Conservation (phyloP, 75 land plant genomes). For the Pinus albicaulis region DNA sequence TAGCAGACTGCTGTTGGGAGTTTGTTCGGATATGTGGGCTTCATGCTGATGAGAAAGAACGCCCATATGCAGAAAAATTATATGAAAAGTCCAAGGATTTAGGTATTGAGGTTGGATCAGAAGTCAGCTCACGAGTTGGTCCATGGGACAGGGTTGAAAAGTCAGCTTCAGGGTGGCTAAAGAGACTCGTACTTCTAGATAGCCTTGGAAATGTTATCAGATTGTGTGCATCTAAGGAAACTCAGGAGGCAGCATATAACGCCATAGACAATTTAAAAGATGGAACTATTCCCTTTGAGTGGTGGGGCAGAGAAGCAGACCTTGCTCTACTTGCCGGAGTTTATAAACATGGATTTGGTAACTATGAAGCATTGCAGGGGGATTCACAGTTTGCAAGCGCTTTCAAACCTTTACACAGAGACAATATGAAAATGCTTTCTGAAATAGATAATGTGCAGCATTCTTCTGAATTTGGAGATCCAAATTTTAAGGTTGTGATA, state of each 20-base stretch:
- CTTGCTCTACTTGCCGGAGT: constrained; percentile 38
- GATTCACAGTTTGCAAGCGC: constrained; percentile 35
- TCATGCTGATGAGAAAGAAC: constrained; percentile 26
- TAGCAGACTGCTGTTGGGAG: constrained; percentile 43
- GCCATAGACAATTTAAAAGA: constrained; percentile 34
- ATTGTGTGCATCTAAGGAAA: constrained; percentile 35
- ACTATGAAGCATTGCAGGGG: constrained; percentile 26
- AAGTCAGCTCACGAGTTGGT: constrained; percentile 31
- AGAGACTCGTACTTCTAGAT: constrained; percentile 32
- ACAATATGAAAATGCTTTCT: not conserved
- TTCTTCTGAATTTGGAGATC: not conserved
- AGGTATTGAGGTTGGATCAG: constrained; percentile 40
- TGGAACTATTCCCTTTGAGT: constrained; percentile 28
- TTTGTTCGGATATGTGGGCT: constrained; percentile 32
- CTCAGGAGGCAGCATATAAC: constrained; percentile 33
- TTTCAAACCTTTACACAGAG: constrained; percentile 18
- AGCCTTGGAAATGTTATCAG: constrained; percentile 33
- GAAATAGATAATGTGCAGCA: not conserved
- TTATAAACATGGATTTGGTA: constrained; percentile 44
- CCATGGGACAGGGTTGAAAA: constrained; percentile 32
- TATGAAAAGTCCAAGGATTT: constrained; percentile 28
- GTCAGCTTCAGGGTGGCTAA: constrained; percentile 35
- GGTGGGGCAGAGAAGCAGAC: constrained; percentile 39
- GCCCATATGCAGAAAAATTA: constrained; percentile 27
- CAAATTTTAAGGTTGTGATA: not conserved